Percentiles rank a stretch among this genome's conserved stretches.
phyloP scores from a whole-genome alignment of 1,284 basidiomycete genomes.

The Puccinia novopanici region DNA sequence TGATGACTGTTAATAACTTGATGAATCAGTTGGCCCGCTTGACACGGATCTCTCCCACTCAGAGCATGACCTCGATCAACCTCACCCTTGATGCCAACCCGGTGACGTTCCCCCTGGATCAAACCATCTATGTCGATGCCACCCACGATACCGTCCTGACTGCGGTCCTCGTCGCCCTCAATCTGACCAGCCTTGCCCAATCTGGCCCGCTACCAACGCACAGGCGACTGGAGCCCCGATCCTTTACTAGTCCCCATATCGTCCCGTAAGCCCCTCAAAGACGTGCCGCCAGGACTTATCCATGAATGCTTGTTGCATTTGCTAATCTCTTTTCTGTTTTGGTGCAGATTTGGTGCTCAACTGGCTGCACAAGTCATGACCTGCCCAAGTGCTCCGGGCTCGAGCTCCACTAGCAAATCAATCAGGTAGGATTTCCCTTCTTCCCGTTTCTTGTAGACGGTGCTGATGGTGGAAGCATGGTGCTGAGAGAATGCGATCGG shows the following conservation, averaged over 20 bases:
- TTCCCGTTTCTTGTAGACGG: too few species aligned
- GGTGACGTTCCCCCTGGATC: conserved; percentile 75
- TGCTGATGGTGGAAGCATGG: too few species aligned
- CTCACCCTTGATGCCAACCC: conserved; percentile 71
- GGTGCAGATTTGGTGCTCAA: conserved; percentile 34
- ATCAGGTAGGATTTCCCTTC: conserved; percentile 65
- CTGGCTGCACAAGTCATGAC: conserved; percentile 43
- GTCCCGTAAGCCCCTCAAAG: conserved; percentile 67
- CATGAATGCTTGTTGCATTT: too few species aligned
- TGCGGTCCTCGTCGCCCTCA: conserved; percentile 64
- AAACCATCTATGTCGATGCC: conserved; percentile 79
- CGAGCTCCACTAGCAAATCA: conserved; percentile 50
- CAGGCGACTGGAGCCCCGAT: conserved; percentile 68
- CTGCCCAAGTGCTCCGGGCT: conserved; percentile 20
- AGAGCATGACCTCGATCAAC: conserved; percentile 75
- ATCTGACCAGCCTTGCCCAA: conserved; percentile 70
- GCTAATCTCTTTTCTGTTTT: too few species aligned
- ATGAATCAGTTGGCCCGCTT: conserved; percentile 69
- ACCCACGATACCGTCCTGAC: conserved; percentile 67
- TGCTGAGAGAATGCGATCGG: background rate
- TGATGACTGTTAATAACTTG: background rate
- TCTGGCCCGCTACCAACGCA: conserved; percentile 71
- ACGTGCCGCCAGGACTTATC: too few species aligned
- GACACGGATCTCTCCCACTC: conserved; percentile 69
- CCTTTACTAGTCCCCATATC: conserved; percentile 63